phyloP scores from a whole-genome alignment of 208 protist species.

The Herpetomonas tarakana region DNA sequence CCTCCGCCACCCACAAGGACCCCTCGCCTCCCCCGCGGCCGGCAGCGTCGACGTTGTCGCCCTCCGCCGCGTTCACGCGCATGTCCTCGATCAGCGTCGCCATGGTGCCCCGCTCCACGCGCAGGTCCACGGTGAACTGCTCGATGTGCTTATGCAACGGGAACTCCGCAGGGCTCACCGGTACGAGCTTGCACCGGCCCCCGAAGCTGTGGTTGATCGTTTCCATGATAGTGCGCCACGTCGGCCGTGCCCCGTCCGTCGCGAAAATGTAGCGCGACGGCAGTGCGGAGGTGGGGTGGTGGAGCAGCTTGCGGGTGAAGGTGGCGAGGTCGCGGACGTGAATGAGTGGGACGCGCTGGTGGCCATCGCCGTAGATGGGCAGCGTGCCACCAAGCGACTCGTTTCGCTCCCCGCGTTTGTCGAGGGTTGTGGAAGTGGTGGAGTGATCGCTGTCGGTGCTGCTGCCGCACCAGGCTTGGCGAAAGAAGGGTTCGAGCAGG shows the following conservation, averaged over 20 bases:
- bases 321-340: slow-evolving; percentile 91
- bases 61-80: slow-evolving; percentile 37
- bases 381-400: slow-evolving; percentile 17
- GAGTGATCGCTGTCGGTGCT: not conserved
- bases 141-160: slow-evolving; percentile 80
- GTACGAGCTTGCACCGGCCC: slow-evolving; percentile 27
- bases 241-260: slow-evolving; percentile 67
- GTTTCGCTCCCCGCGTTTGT: slow-evolving; percentile 1
- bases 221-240: slow-evolving; percentile 64
- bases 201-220: slow-evolving; percentile 85
- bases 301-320: slow-evolving; percentile 66
- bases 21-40: slow-evolving; percentile 1
- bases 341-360: slow-evolving; percentile 88
- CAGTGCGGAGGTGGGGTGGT: slow-evolving; percentile 37
- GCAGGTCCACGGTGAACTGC: slow-evolving; percentile 85
- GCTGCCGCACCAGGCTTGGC: slow-evolving; percentile 75
- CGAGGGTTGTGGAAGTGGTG: not conserved
- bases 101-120: slow-evolving; percentile 71
- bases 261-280: slow-evolving; percentile 89
- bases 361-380: slow-evolving; percentile 87
- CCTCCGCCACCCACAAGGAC: slow-evolving; percentile 66
- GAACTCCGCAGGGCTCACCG: slow-evolving; percentile 51
- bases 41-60: slow-evolving; percentile 1
- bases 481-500: slow-evolving; percentile 84
- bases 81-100: slow-evolving; percentile 60